Percentiles rank a stretch among this genome's conserved stretches.
phyloP scores from a whole-genome alignment of 805 yeast species.

The Priceomyces carsonii region DNA sequence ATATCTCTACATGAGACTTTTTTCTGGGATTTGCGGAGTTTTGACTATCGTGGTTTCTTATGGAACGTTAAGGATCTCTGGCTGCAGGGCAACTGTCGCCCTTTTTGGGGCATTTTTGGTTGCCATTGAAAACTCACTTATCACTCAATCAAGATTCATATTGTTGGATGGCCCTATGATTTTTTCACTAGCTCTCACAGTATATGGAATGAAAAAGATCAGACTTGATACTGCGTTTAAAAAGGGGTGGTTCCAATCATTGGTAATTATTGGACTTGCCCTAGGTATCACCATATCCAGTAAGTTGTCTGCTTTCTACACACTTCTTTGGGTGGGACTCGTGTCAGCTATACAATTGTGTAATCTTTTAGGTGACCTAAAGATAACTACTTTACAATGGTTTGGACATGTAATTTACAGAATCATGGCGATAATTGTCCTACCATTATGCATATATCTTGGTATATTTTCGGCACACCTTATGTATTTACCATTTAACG shows the following conservation, averaged over 20 bases:
- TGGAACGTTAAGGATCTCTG: slow-evolving; percentile 54
- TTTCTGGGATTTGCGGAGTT: slow-evolving; percentile 59
- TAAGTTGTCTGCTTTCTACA: slow-evolving; percentile 71
- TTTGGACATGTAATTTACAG: slow-evolving; percentile 43
- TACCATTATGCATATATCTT: slow-evolving; percentile 63
- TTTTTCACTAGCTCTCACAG: slow-evolving; percentile 46
- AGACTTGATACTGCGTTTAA: slow-evolving; percentile 48
- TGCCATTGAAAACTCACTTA: slow-evolving; percentile 62
- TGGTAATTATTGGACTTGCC: slow-evolving; percentile 50
- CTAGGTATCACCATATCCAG: slow-evolving; percentile 60
- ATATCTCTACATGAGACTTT: slow-evolving; percentile 55
- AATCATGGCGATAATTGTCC: slow-evolving; percentile 40
- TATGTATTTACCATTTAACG: slow-evolving; percentile 42
- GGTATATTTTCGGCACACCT: slow-evolving; percentile 61
- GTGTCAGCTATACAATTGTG: slow-evolving; percentile 56
- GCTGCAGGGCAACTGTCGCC: slow-evolving; percentile 53
- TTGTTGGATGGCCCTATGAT: slow-evolving; percentile 46
- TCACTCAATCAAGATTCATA: slow-evolving; percentile 57
- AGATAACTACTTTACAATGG: slow-evolving; percentile 38
- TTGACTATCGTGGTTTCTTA: slow-evolving; percentile 53
- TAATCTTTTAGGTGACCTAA: slow-evolving; percentile 69
- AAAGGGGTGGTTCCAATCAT: slow-evolving; percentile 51
- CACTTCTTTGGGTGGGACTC: slow-evolving; percentile 62
- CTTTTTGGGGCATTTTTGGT: slow-evolving; percentile 52
- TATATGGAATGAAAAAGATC: slow-evolving; percentile 52